Evolutionary conservation across 352 stramenopile genomes (phyloP), one percentile per base, ranked within the genome.

Genomic region (Phytopythium litorale): DNA sequence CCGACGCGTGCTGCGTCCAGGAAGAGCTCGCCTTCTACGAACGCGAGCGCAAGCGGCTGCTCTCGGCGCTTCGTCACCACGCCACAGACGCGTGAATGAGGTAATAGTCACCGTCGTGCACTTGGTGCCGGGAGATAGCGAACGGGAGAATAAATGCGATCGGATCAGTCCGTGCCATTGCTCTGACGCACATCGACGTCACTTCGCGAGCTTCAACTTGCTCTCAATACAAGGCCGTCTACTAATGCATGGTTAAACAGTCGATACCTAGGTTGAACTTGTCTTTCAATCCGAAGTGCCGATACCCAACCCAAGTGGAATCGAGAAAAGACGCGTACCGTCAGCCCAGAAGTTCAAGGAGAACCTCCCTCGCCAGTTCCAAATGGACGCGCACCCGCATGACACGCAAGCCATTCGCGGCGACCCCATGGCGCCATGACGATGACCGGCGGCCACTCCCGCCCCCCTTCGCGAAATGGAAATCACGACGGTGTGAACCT

Each of bases 21-120:
- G 51, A 65, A 18, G 66, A 72, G 32, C 57, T 72, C 33, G 23
- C 48, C 3, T 59, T 63, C 32, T 72, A 62, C 28, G 62, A 68
- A 9, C 62, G 51, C 5, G 61, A 69, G 52, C 50, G 64, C 18
- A 63, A 58, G 35, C 33, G 53, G 21, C 25, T 66, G n/a, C 48
- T 72, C 4, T 25, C 50, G 1, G 21, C 37, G 15, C 48, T 68
- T n/a, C n/a, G n/a, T 15, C 18, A 42, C 18, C 40, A 19, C 35
- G 52, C 43, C 37, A n/a, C n/a, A n/a, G 25, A 28, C 25, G 25
- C 25, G 25, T 28, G 25, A 28, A 28, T 28, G 25, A 28, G 25
- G 25, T 28, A 28, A 28, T 28, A 28, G 25, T 28, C 25, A 3
- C 25, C 25, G 25, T 28, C 25, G 25, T 28, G 25, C 25, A 28